Conservation (phyloP, 202 grass and related monocot genomes). For the Elaeis oleifera region DNA sequence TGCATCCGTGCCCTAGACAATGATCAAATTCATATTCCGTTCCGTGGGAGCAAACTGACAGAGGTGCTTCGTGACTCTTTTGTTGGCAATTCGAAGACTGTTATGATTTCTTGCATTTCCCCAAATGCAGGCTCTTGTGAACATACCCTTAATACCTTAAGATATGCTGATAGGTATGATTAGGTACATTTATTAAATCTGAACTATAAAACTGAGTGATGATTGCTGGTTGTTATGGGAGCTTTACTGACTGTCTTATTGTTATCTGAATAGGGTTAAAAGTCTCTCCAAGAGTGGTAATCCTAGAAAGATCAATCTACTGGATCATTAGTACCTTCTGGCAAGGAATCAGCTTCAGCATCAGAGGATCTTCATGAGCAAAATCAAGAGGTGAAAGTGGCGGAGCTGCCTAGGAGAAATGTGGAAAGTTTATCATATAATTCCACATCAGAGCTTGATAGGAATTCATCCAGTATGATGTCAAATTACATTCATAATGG, state of each 20-base stretch:
- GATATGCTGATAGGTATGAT: conserved; percentile 94
- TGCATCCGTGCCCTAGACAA: conserved; percentile 98
- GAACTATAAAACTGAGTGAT: not conserved
- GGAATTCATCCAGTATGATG: conserved; percentile 55
- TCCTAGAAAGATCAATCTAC: conserved; percentile 56
- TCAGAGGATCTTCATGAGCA: conserved; percentile 42
- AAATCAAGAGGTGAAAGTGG: conserved; percentile 64
- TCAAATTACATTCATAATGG: conserved; percentile 61
- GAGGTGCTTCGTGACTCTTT: conserved; percentile 98
- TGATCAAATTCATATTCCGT: conserved; percentile 98
- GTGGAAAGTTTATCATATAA: conserved; percentile 49
- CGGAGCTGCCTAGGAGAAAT: conserved; percentile 43
- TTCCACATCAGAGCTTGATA: conserved; percentile 57
- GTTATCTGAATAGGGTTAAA: conserved; percentile 70
- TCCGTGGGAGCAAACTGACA: conserved; percentile 98
- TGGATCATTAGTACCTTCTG: conserved; percentile 35
- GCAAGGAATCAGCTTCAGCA: conserved; percentile 45
- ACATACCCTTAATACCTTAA: conserved; percentile 95
- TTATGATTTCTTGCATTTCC: conserved; percentile 99
- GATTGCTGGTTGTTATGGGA: conserved; percentile 1
- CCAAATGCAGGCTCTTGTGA: conserved; percentile 96
- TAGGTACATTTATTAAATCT: no score
- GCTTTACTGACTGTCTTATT: conserved; percentile 13
- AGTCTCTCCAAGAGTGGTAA: conserved; percentile 94
- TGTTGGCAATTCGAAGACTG: conserved; percentile 89